A percentile compares a stretch with the other conserved stretches of the same genome.
phyloP scores from a whole-genome alignment of 2,329 filamentous ascomycete species.

The Fusarium sp. region DNA sequence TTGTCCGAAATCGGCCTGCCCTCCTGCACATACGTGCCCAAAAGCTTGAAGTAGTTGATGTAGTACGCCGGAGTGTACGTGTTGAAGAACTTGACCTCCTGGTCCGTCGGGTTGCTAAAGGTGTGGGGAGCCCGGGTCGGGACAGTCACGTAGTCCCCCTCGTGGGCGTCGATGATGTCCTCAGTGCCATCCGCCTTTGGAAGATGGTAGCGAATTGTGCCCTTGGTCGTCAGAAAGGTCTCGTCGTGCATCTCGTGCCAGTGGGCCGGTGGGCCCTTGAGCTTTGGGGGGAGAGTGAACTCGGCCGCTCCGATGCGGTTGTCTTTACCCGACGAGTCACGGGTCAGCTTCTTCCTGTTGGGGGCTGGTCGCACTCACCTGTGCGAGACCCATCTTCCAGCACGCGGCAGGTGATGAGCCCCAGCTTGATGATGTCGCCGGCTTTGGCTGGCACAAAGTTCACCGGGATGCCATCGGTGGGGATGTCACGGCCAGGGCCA shows the following conservation, averaged over 20 bases:
- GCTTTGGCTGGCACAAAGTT: constrained; percentile 22
- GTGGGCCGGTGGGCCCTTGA: constrained; percentile 12
- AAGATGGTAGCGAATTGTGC: constrained; percentile 15
- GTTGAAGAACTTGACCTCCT: constrained; percentile 22
- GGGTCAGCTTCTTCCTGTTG: background rate
- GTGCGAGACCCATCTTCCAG: constrained; percentile 17
- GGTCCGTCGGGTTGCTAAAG: constrained; percentile 16
- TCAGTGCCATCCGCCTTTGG: constrained; percentile 15
- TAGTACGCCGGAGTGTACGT: constrained; percentile 17
- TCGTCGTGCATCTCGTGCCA: constrained; percentile 27
- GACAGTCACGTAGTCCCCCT: constrained; percentile 17
- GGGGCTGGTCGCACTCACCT: background rate
- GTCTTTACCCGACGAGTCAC: background rate
- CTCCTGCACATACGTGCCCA: constrained; percentile 17
- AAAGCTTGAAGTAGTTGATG: constrained; percentile 23
- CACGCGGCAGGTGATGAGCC: constrained; percentile 18
- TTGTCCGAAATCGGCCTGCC: constrained; percentile 17
- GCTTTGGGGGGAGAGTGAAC: constrained; percentile 15
- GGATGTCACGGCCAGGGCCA: constrained; percentile 18
- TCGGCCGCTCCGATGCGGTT: constrained; percentile 20
- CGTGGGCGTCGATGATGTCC: constrained; percentile 15
- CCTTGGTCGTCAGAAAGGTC: constrained; percentile 13
- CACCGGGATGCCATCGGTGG: constrained; percentile 11
- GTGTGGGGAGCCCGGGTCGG: constrained; percentile 14
- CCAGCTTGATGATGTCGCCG: constrained; percentile 15